Conservation (phyloP, 2,329 filamentous ascomycete species). For the Fusarium musae region DNA sequence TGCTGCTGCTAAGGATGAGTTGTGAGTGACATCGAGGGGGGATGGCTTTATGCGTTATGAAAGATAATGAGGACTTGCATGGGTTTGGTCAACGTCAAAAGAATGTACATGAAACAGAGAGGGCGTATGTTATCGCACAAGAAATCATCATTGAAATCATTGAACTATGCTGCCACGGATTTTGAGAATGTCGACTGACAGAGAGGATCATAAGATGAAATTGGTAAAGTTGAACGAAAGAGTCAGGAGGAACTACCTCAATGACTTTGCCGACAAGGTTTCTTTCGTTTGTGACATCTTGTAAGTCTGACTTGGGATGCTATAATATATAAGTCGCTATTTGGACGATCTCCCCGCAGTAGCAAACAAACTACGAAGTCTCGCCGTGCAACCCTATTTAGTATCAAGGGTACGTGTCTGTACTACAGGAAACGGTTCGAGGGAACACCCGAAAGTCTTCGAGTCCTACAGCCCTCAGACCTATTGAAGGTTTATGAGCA, state of each 20-base stretch:
- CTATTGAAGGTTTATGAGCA: constrained; percentile 2
- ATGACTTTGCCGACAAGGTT: not conserved
- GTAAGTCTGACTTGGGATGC: not conserved
- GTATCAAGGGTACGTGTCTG: not conserved
- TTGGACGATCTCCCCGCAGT: not conserved
- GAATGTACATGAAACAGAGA: not conserved
- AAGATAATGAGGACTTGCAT: constrained; percentile 1
- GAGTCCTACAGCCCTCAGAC: constrained; percentile 1
- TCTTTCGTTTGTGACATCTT: not conserved
- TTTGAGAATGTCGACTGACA: not conserved
- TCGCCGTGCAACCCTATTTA: not conserved
- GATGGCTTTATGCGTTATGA: constrained; percentile 9
- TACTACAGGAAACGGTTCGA: constrained; percentile 9
- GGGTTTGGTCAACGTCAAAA: not conserved
- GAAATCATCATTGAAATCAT: not conserved
- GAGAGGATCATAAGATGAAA: not conserved
- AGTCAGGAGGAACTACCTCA: not conserved
- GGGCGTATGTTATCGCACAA: not conserved
- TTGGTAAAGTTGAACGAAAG: not conserved
- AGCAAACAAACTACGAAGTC: not conserved
- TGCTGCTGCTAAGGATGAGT: constrained; percentile 48
- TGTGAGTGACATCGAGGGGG: constrained; percentile 40
- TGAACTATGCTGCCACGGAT: not conserved
- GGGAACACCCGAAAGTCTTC: not conserved
- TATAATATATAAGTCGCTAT: not conserved